Evolutionary conservation across 2,329 filamentous ascomycete species (phyloP).

Genomic region (Aspergillus sp.): DNA sequence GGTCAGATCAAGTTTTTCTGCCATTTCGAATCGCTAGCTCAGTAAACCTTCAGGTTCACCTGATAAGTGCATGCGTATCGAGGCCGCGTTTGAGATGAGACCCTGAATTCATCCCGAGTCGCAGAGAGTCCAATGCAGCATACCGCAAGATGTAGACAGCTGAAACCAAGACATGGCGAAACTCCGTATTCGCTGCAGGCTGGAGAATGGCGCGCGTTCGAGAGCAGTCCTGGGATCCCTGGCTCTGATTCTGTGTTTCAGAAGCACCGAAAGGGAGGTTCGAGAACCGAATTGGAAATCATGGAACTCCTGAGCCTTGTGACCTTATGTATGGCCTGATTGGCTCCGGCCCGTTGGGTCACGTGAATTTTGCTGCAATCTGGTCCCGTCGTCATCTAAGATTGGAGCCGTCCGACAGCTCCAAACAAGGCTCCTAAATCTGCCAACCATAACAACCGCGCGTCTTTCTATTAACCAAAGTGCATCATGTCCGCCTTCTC

Average conservation of each 20-base stretch:
- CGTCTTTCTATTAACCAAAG: neutral
- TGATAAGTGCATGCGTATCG: neutral
- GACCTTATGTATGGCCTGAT: neutral
- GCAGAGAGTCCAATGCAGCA: neutral
- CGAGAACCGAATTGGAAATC: too few species aligned
- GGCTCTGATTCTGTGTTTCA: neutral
- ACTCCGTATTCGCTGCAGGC: neutral
- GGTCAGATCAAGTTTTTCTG: slow-evolving; percentile 12
- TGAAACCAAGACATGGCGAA: neutral
- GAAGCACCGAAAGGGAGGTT: neutral
- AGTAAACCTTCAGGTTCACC: too few species aligned
- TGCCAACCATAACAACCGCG: neutral
- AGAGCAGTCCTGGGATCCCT: neutral
- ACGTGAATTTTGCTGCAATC: neutral
- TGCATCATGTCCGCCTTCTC: slow-evolving; percentile 40
- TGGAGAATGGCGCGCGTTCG: neutral
- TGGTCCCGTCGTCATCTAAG: too few species aligned
- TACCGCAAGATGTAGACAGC: neutral
- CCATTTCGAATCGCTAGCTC: neutral
- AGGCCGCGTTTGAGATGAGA: neutral
- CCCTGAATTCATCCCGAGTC: neutral
- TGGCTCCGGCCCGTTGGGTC: neutral
- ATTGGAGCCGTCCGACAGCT: slow-evolving; percentile 6
- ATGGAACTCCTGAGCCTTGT: neutral
- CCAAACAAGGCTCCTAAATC: slow-evolving; percentile 7